Conservation (phyloP, 2,329 filamentous ascomycete species). For the Trichophaea hybrida region DNA sequence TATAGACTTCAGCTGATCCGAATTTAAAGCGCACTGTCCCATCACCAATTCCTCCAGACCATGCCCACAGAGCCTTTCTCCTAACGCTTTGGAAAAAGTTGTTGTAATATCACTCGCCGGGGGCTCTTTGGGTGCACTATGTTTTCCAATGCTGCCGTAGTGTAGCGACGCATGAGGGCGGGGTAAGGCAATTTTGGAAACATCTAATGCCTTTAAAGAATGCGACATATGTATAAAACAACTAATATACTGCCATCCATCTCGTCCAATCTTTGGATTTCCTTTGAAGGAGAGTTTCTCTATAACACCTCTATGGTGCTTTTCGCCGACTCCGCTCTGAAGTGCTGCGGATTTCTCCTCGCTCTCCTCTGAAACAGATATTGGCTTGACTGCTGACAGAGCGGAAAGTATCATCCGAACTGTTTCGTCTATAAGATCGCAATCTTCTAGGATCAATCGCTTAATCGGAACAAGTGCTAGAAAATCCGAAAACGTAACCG, state of each 20-base stretch:
- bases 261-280: slow-evolving; percentile 65
- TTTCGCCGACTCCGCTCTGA: neutral
- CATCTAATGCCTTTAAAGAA: slow-evolving; percentile 69
- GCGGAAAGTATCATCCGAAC: slow-evolving; percentile 75
- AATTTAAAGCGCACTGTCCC: slow-evolving; percentile 59
- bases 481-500: slow-evolving; percentile 82
- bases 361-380: neutral
- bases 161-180: slow-evolving; percentile 22
- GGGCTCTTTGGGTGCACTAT: slow-evolving; percentile 21
- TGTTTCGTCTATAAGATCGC: slow-evolving; percentile 73
- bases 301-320: slow-evolving; percentile 52
- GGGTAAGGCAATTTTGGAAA: slow-evolving; percentile 74
- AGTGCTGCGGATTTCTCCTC: slow-evolving; percentile 29
- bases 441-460: slow-evolving; percentile 74
- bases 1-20: slow-evolving; percentile 56
- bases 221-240: slow-evolving; percentile 83
- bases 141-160: slow-evolving; percentile 21
- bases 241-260: slow-evolving; percentile 84
- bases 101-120: slow-evolving; percentile 42
- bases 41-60: slow-evolving; percentile 71
- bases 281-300: slow-evolving; percentile 81
- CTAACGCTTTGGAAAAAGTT: slow-evolving; percentile 60
- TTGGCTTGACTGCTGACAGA: slow-evolving; percentile 56
- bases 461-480: slow-evolving; percentile 83
- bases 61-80: slow-evolving; percentile 59